phyloP scores from a whole-genome alignment of 305 asterid species.

The Fraxinus nigra region DNA sequence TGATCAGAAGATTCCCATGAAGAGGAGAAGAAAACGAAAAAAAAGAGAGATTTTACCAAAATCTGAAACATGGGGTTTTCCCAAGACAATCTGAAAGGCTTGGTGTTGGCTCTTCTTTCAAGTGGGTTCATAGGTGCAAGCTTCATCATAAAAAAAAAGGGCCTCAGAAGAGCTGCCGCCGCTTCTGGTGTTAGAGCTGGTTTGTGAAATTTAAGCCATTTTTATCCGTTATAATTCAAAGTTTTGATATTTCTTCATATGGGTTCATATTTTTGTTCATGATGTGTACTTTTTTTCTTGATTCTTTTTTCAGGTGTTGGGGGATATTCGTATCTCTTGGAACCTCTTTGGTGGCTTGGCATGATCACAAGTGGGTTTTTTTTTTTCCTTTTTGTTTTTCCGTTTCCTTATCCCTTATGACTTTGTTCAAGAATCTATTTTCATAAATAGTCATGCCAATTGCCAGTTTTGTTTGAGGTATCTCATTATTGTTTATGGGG shows the following conservation, averaged over 20 bases:
- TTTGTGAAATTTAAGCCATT: conserved; percentile 8
- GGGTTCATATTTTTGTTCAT: conserved; percentile 14
- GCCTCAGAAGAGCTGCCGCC: conserved; percentile 71
- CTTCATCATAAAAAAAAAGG: conserved; percentile 82
- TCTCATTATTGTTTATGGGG: not conserved
- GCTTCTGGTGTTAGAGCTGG: conserved; percentile 84
- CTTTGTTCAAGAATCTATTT: not conserved
- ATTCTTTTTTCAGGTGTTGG: conserved; percentile 52
- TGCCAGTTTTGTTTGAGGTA: not conserved
- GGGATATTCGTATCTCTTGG: conserved; percentile 74
- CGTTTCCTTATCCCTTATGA: not conserved
- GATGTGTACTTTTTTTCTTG: conserved; percentile 1
- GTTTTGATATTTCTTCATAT: not conserved
- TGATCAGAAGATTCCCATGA: conserved; percentile 42
- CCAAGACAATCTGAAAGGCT: conserved; percentile 62
- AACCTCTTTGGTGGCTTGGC: conserved; percentile 94
- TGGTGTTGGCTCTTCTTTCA: conserved; percentile 62
- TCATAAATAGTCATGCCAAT: conserved; percentile 4
- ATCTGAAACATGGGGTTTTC: conserved; percentile 46
- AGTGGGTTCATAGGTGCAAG: conserved; percentile 76
- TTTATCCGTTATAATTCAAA: not conserved
- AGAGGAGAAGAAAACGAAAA: conserved; percentile 44
- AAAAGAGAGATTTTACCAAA: conserved; percentile 17
- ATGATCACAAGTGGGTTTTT: conserved; percentile 63
- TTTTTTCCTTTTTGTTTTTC: not conserved